Percentiles rank a stretch among this genome's conserved stretches.
Conservation (phyloP, 495 filamentous ascomycete genomes). For the Tuber indicum region DNA sequence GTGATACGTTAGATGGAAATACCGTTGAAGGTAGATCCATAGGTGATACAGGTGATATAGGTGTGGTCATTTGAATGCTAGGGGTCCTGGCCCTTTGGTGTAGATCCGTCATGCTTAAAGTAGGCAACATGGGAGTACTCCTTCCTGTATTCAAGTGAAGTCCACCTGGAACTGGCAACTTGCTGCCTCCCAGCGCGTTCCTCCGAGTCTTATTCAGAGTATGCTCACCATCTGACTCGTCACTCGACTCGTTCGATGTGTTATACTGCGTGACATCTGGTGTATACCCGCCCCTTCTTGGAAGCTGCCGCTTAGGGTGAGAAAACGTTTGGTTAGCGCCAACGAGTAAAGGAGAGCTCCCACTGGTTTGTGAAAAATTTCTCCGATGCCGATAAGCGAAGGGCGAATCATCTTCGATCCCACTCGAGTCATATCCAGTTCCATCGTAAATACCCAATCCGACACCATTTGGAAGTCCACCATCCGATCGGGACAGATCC, state of each 20-base stretch:
- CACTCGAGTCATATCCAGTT: constrained; percentile 38
- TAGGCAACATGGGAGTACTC: constrained; percentile 37
- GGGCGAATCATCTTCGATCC: constrained; percentile 38
- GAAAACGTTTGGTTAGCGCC: constrained; percentile 33
- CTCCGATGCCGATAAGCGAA: constrained; percentile 40
- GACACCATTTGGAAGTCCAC: constrained; percentile 38
- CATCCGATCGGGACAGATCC: constrained; percentile 41
- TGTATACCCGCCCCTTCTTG: constrained; percentile 37
- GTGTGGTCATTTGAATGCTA: constrained; percentile 30
- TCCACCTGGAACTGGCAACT: constrained; percentile 23
- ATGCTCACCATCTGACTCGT: constrained; percentile 39
- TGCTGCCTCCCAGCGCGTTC: constrained; percentile 33
- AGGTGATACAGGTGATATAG: constrained; percentile 29
- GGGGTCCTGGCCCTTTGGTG: constrained; percentile 28
- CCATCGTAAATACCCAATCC: constrained; percentile 42
- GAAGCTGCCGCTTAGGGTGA: constrained; percentile 41
- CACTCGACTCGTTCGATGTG: constrained; percentile 38
- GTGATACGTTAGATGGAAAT: not conserved
- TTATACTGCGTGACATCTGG: constrained; percentile 37
- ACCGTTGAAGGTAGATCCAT: constrained; percentile 22
- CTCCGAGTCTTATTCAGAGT: constrained; percentile 21
- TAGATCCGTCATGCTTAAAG: constrained; percentile 38
- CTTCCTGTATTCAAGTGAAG: constrained; percentile 31
- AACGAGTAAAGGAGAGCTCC: constrained; percentile 35
- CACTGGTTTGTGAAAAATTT: constrained; percentile 35